phyloP scores from a whole-genome alignment of 495 filamentous ascomycete genomes.

The Penicillium longicatenatum region DNA sequence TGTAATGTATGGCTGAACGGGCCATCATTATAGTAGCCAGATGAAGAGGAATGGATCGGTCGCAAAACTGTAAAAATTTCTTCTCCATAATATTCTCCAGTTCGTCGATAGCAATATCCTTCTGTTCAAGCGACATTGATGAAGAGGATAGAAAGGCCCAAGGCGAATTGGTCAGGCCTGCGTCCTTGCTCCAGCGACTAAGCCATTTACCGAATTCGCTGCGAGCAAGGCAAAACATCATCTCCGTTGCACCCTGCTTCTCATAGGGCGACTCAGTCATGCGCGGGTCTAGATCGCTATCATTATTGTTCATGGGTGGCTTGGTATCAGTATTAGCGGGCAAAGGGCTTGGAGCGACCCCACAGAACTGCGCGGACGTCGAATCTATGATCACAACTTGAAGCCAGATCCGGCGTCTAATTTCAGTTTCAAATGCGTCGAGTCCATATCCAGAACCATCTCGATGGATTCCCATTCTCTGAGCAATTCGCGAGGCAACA shows the following conservation, averaged over 20 bases:
- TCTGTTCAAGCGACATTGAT: slow-evolving; percentile 46
- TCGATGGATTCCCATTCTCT: slow-evolving; percentile 48
- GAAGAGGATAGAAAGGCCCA: slow-evolving; percentile 35
- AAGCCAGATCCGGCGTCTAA: slow-evolving; percentile 47
- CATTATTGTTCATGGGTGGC: slow-evolving; percentile 56
- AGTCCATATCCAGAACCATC: slow-evolving; percentile 40
- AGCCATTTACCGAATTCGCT: slow-evolving; percentile 46
- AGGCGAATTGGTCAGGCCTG: slow-evolving; percentile 27
- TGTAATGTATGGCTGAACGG: slow-evolving; percentile 34
- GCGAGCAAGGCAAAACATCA: slow-evolving; percentile 65
- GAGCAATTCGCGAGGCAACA: slow-evolving; percentile 42
- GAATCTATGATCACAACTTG: slow-evolving; percentile 38
- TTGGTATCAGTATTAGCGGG: slow-evolving; percentile 28
- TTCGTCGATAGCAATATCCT: slow-evolving; percentile 45
- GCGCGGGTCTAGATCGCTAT: slow-evolving; percentile 59
- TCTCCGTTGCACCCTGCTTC: slow-evolving; percentile 62
- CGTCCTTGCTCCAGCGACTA: slow-evolving; percentile 31
- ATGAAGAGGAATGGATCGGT: slow-evolving; percentile 63
- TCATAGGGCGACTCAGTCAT: slow-evolving; percentile 56
- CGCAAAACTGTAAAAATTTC: slow-evolving; percentile 58
- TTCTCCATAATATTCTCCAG: slow-evolving; percentile 37
- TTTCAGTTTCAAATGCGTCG: slow-evolving; percentile 46
- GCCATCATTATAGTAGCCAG: slow-evolving; percentile 52
- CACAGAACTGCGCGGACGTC: slow-evolving; percentile 38
- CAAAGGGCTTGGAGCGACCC: slow-evolving; percentile 25